A percentile compares a stretch with the other conserved stretches of the same genome.
phyloP scores from a whole-genome alignment of 1,284 basidiomycete species.

The Pseudozyma thailandica region DNA sequence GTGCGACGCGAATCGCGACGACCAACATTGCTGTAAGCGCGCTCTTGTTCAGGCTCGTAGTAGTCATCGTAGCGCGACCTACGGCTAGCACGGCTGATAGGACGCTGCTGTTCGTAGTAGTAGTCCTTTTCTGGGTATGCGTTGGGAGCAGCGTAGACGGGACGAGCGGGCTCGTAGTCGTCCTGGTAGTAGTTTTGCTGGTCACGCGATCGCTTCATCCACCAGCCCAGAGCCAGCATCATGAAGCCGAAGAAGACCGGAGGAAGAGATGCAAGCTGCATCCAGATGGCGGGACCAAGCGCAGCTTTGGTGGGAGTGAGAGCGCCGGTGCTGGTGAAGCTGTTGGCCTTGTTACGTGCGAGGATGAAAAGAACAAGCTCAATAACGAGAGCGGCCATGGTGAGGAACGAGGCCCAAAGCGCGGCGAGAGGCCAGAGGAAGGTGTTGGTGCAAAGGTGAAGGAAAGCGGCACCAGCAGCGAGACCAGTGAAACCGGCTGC shows the following conservation, averaged over 20 bases:
- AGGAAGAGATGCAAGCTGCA: constrained; percentile 59
- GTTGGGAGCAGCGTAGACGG: constrained; percentile 30
- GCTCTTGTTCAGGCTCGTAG: constrained; percentile 44
- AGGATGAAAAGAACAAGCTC: constrained; percentile 58
- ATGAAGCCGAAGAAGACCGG: constrained; percentile 55
- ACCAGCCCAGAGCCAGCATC: constrained; percentile 49
- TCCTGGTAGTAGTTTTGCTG: constrained; percentile 42
- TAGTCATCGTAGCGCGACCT: constrained; percentile 49
- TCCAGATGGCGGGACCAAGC: constrained; percentile 57
- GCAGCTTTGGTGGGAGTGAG: constrained; percentile 14
- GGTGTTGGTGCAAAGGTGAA: constrained; percentile 55
- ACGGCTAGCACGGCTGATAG: constrained; percentile 38
- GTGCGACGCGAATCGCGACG: constrained; percentile 33
- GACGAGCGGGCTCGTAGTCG: constrained; percentile 46
- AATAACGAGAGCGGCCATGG: constrained; percentile 51
- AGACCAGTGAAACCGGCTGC: constrained; percentile 57
- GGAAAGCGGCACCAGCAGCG: constrained; percentile 55
- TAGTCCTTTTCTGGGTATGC: constrained; percentile 30
- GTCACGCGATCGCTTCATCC: constrained; percentile 39
- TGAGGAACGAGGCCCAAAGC: constrained; percentile 52
- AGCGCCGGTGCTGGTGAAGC: constrained; percentile 20
- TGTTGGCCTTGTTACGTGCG: constrained; percentile 33
- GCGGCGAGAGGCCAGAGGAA: constrained; percentile 56
- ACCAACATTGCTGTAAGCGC: constrained; percentile 45
- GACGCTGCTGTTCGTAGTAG: constrained; percentile 32